These are phyloP conservation scores for Nakazawaea molendinolei DNA, from an alignment of 805 yeast genomes.

Conservation along the genomic window DNA sequence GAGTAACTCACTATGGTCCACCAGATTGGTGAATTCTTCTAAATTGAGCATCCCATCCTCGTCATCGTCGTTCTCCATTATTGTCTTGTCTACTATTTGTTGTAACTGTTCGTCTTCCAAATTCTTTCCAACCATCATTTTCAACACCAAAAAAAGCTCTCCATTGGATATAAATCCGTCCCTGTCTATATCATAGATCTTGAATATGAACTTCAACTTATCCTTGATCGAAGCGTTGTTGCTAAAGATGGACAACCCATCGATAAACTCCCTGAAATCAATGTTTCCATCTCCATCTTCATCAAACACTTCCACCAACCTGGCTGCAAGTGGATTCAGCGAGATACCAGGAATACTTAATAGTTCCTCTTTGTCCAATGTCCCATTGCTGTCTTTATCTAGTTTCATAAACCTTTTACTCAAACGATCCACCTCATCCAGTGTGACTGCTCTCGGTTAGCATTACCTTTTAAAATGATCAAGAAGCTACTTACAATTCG, in stretches of 20 bases:
- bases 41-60: slow-evolving; percentile 83
- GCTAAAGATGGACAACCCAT: slow-evolving; percentile 59
- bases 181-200: slow-evolving; percentile 89
- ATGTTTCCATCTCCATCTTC: slow-evolving; percentile 88
- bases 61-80: slow-evolving; percentile 84
- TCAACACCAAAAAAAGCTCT: slow-evolving; percentile 82
- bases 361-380: slow-evolving; percentile 86
- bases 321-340: slow-evolving; percentile 79
- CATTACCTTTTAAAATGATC: neutral
- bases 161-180: slow-evolving; percentile 96
- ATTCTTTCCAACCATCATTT: slow-evolving; percentile 96
- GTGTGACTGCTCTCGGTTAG: slow-evolving; percentile 45
- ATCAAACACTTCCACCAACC: slow-evolving; percentile 93
- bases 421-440: slow-evolving; percentile 86
- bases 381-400: slow-evolving; percentile 88
- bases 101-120: slow-evolving; percentile 82
- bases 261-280: slow-evolving; percentile 91
- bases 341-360: slow-evolving; percentile 89
- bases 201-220: slow-evolving; percentile 83
- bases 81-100: slow-evolving; percentile 94
- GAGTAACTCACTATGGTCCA: slow-evolving; percentile 28
- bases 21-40: slow-evolving; percentile 75
- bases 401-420: slow-evolving; percentile 92
- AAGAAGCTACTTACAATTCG: slow-evolving; percentile 47
- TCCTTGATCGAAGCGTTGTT: slow-evolving; percentile 76